Conservation (phyloP, 371 early-diverging fungal genomes). For the Mucor piriformis region DNA sequence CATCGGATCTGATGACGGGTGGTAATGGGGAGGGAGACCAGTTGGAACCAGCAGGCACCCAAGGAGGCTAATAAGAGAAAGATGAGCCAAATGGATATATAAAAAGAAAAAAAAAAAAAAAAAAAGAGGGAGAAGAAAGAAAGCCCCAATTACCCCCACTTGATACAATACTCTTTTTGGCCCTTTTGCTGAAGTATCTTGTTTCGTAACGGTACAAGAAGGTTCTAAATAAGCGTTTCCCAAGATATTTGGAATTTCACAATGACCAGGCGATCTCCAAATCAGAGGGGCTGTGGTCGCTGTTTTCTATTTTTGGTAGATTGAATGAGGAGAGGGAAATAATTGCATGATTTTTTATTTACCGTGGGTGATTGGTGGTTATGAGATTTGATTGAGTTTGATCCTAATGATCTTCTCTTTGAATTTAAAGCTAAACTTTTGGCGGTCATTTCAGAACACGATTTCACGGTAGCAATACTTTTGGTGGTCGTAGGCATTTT, state of each 20-base stretch:
- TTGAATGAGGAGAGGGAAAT: neutral
- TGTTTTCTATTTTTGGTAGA: neutral
- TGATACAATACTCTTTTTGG: slow-evolving; percentile 22
- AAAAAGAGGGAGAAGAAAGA: neutral
- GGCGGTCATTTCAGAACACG: slow-evolving; percentile 4
- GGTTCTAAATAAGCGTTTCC: slow-evolving; percentile 27
- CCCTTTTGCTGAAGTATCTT: slow-evolving; percentile 5
- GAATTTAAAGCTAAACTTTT: neutral
- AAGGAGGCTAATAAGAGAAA: slow-evolving; percentile 26
- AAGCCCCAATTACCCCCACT: neutral
- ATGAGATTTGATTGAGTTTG: slow-evolving; percentile 12
- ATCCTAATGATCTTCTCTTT: slow-evolving; percentile 12
- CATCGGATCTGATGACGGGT: slow-evolving; percentile 21
- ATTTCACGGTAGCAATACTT: neutral
- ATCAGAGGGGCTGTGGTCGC: slow-evolving; percentile 3
- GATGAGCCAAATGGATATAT: neutral
- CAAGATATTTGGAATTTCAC: slow-evolving; percentile 33
- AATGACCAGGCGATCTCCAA: slow-evolving; percentile 33
- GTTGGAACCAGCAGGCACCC: slow-evolving; percentile 25
- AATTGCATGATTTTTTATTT: neutral
- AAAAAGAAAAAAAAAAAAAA: neutral
- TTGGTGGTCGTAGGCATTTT: neutral
- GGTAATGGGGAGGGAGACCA: slow-evolving; percentile 26
- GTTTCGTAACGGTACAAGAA: neutral
- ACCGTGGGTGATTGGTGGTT: neutral